Evolutionary conservation across 2,329 filamentous ascomycete genomes (phyloP), one percentile per base, ranked within the genome.

Genomic region (Colletotrichum sp.): DNA sequence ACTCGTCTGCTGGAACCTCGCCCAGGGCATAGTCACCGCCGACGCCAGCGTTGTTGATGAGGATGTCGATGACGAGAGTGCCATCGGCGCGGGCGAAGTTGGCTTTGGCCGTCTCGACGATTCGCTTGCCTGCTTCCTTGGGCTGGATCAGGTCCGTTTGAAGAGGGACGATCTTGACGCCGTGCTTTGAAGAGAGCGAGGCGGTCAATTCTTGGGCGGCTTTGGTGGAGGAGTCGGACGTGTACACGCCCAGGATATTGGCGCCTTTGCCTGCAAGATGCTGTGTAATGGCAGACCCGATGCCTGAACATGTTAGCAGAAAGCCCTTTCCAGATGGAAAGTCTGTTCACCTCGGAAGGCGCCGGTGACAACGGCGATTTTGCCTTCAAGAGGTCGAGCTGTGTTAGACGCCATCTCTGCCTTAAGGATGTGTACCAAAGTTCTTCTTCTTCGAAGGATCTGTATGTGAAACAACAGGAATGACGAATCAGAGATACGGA

Each of bases 21-120:
- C 91, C 89, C 24, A 94, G 85, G 30, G 86, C 82, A 28, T 90
- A 62, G n/a, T 62, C 32, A 24, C 58, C 58, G 16, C 58, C 87
- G 6, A 92, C 86, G 68, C 95, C 95, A 32, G 95, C 95, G 83
- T 97, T 97, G 89, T 98, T 97, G 87, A 98, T 88, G 68, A 97
- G 87, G 76, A 97, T 95, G 84, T 97, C 94, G 80, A 98, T 89
- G 80, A 93, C 91, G 82, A 95, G 91, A 10, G 56, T 75, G 65
- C 79, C 70, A 78, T 76, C 85, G 28, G 89, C 87, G 71, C 88
- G 82, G 8, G 88, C 71, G 84, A 94, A 93, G 80, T 92, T 87
- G 78, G 91, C 87, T 78, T 90, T 88, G 7, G 91, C 88, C 0
- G 89, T 88, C 24, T 86, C 84, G 78, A 96, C 83, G 65, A 95